Conservation (phyloP, 495 filamentous ascomycete genomes). For the Terfezia boudieri region DNA sequence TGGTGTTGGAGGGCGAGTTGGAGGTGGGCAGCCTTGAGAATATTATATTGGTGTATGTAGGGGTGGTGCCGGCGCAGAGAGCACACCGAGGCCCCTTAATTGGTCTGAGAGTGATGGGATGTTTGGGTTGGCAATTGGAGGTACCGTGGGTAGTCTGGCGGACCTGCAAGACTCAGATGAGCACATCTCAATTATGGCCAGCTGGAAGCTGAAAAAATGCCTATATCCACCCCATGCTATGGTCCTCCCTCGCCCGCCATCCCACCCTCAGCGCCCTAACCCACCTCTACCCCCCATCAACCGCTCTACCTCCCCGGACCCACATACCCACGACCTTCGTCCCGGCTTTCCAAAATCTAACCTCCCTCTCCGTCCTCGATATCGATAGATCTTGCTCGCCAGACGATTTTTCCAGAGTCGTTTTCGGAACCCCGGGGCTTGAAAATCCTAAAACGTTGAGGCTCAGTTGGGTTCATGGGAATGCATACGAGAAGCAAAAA, state of each 20-base stretch:
- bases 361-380: neutral
- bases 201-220: neutral
- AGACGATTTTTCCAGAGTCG: neutral
- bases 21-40: neutral
- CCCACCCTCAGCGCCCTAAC: neutral
- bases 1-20: neutral
- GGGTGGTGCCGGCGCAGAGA: too few species aligned
- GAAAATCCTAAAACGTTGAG: neutral
- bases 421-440: neutral
- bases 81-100: neutral
- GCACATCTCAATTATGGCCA: neutral
- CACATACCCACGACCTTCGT: neutral
- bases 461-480: neutral
- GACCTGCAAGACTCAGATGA: neutral
- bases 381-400: neutral
- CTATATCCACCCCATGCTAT: neutral
- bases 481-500: neutral
- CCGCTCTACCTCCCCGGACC: neutral
- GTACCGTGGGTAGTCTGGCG: neutral
- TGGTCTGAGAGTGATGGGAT: neutral
- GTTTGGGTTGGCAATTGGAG: neutral
- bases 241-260: neutral
- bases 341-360: neutral
- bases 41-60: neutral
- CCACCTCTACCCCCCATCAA: neutral